Evolutionary conservation across 1,139 yeast genomes (phyloP).

Genomic region (Candida sanyaensis): DNA sequence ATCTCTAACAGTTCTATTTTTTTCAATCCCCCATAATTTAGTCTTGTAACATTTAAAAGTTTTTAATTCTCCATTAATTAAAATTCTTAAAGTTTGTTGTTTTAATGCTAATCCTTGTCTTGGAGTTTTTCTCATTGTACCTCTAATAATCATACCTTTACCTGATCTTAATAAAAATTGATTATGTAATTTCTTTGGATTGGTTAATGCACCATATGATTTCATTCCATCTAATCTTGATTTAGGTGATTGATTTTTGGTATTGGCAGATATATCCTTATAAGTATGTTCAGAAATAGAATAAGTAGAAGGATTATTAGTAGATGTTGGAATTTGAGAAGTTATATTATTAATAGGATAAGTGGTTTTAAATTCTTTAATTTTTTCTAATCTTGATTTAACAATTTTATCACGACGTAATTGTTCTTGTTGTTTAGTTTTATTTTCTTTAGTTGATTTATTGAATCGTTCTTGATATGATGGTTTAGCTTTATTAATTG

Average conservation of each 20-base stretch:
- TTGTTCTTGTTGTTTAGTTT: slow-evolving; percentile 37
- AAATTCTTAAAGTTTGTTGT: slow-evolving; percentile 65
- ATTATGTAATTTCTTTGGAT: slow-evolving; percentile 9
- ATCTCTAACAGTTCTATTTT: slow-evolving; percentile 59
- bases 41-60: slow-evolving; percentile 62
- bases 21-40: slow-evolving; percentile 89
- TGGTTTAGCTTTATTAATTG: slow-evolving; percentile 50
- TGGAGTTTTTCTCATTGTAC: slow-evolving; percentile 58
- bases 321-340: slow-evolving; percentile 16
- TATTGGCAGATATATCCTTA: slow-evolving; percentile 34
- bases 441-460: slow-evolving; percentile 9
- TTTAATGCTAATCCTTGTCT: slow-evolving; percentile 46
- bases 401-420: slow-evolving; percentile 32
- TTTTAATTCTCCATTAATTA: slow-evolving; percentile 62
- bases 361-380: slow-evolving; percentile 39
- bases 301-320: slow-evolving; percentile 16
- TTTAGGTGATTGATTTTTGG: slow-evolving; percentile 30
- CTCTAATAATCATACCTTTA: slow-evolving; percentile 52
- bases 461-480: slow-evolving; percentile 42
- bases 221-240: slow-evolving; percentile 31
- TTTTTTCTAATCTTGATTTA: slow-evolving; percentile 43
- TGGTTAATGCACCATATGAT: slow-evolving; percentile 36
- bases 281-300: slow-evolving; percentile 30
- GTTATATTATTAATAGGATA: slow-evolving; percentile 27
- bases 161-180: slow-evolving; percentile 28